Conservation (phyloP, 495 filamentous ascomycete genomes). For the Penicillium odoratum region DNA sequence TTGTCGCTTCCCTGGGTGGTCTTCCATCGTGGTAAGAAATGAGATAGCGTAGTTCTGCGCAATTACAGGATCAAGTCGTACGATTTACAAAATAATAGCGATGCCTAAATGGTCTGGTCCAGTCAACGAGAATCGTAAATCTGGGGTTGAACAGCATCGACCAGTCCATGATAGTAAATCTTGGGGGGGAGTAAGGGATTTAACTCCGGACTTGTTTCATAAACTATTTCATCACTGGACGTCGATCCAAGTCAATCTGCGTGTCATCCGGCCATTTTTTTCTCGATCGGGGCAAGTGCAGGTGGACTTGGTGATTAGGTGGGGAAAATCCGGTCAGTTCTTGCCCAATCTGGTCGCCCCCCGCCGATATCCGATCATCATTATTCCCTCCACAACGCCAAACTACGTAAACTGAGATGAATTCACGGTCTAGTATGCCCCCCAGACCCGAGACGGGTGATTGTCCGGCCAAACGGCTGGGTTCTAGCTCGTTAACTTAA, state of each 20-base stretch:
- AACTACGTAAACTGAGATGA: neutral
- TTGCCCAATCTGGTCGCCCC: neutral
- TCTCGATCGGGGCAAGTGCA: constrained; percentile 18
- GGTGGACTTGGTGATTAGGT: neutral
- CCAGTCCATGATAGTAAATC: neutral
- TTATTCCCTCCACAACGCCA: neutral
- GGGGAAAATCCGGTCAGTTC: constrained; percentile 3
- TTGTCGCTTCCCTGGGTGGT: neutral
- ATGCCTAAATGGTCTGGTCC: neutral
- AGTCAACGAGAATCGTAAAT: neutral
- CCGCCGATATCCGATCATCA: neutral
- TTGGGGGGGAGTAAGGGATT: neutral
- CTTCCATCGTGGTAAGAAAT: neutral
- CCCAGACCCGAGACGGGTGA: neutral
- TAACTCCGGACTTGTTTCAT: neutral
- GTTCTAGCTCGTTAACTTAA: constrained; percentile 10
- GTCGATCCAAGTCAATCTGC: neutral
- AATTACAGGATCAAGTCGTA: neutral
- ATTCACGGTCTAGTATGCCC: neutral
- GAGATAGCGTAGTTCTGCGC: no score
- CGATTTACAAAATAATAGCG: neutral
- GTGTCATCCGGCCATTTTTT: constrained; percentile 19
- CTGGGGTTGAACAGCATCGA: neutral
- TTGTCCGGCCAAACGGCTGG: neutral
- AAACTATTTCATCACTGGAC: constrained; percentile 5